Base-by-base conservation (phyloP, 176 grass and related monocot genomes). In the Tillandsia leiboldiana region DNA sequence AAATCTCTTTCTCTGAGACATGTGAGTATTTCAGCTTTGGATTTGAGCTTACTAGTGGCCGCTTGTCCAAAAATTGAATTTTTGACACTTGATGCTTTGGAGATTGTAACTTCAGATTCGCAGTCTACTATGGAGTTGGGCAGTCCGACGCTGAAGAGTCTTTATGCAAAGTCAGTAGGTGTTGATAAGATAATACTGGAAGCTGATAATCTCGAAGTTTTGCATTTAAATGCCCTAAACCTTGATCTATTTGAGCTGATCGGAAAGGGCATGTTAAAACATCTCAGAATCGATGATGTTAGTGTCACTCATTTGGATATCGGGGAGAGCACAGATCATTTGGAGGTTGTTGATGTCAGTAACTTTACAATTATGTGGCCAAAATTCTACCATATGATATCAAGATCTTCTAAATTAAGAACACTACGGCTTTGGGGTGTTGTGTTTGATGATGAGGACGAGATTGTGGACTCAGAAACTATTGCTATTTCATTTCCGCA, bases 261-360 rank as follows among this genome's bases (percentile, higher is more conserved):
- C 48, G 84, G 94, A 27, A 99, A 93, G 75, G 86, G 81, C 75
- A 90, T 82, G 53, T 76, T 99, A 47, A 87, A 85, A 49, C 90
- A 90, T 85, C 74, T 99, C 64, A 90, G 85, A 75, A 99, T 99
- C 15, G 89, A 99, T 77, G 94, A 99, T 53, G 94, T 99, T 24
- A 99, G 87, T 61, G 94, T 93, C 63, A 93, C 89, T 71, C 84
- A 99, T 73, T 86, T 99, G 75, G 87, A 93, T 81, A 90, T 99
- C 63, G 87, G 89, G 73, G 94, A 93, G 49, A 92, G 64, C 71
- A 87, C 84, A 23, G 75, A 90, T 80, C 80, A 93, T 88, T 70
- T 99, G 56, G 86, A 90, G 75, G 69, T 82, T 58, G 94, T 90
- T 54, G 94, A 99, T 53, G 86, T 93, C 23, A 93, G 89, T 69